phyloP scores from a whole-genome alignment of 345 rosid species.

The Camelina neglecta region DNA sequence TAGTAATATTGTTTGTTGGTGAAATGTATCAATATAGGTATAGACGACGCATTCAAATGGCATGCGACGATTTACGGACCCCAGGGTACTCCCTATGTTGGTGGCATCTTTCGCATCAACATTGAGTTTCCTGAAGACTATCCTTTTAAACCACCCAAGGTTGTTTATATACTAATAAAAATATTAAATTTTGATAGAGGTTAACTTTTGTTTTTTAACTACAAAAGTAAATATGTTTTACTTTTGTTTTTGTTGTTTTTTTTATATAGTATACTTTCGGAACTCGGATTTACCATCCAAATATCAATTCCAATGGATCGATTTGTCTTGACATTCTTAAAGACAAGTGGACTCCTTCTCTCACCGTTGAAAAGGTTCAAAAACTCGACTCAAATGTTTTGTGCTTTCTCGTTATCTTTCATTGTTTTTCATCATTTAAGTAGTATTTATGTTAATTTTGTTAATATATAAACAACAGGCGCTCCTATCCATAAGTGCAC shows the following conservation, averaged over 20 bases:
- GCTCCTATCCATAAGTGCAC: background rate
- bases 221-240: background rate
- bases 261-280: background rate
- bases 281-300: background rate
- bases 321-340: background rate
- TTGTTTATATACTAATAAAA: background rate
- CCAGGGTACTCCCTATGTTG: background rate
- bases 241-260: too few species aligned
- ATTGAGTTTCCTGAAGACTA: slow-evolving; percentile 23
- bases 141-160: slow-evolving; percentile 32
- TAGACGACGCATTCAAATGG: background rate
- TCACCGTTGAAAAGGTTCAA: background rate
- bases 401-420: background rate
- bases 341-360: background rate
- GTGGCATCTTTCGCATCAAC: slow-evolving; percentile 19
- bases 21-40: slow-evolving; percentile 1
- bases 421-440: background rate
- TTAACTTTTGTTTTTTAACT: background rate
- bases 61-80: slow-evolving; percentile 25
- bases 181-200: background rate
- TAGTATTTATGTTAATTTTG: background rate
- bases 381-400: background rate
- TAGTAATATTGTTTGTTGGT: background rate
- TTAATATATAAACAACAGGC: background rate
- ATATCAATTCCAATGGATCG: background rate